Evolutionary conservation across 495 filamentous ascomycete genomes (phyloP), one percentile per base, ranked within the genome.

Genomic region (Jackrogersella minutella): DNA sequence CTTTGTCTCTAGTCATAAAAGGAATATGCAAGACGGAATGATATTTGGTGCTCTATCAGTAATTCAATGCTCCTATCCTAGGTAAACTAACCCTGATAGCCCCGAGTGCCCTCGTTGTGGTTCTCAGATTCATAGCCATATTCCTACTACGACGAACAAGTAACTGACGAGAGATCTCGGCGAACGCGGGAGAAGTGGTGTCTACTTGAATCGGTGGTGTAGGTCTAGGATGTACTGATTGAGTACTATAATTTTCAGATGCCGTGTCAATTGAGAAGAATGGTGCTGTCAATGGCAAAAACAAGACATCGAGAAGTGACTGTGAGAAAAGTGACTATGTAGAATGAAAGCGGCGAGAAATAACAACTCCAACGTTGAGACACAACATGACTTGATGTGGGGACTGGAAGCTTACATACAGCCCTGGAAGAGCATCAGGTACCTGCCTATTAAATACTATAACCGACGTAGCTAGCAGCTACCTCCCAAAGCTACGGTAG

Each of bases 1-100:
- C 46, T 46, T 17, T 14, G 10, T 17, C 30, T 26, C 17, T 16
- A 7, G 41, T 5, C 21, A 4, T 30, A 31, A 8, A n/a, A n/a
- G n/a, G n/a, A n/a, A n/a, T n/a, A n/a, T n/a, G n/a, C 28, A 7
- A 14, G 24, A 24, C n/a, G 17, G 17, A 8, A 37, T 10, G n/a
- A 9, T 19, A 24, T 10, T 53, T n/a, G n/a, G 11, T 4, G 5
- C 5, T 16, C 31, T 37, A 9, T 1, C 5, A 31, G 11, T 1
- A 34, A 43, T 14, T 22, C 7, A 76, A n/a, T n/a, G n/a, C n/a
- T n/a, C n/a, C n/a, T n/a, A n/a, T n/a, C n/a, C n/a, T n/a, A n/a
- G n/a, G n/a, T n/a, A n/a, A n/a, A n/a, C 83, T 71, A 77, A 88
- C 87, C 75, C 80, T 82, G 19, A 87, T 68, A 62, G 80, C 81